These are phyloP conservation scores for Aspergillus olivimuriae DNA, from an alignment of 495 filamentous ascomycete species.

Conservation along the genomic window DNA sequence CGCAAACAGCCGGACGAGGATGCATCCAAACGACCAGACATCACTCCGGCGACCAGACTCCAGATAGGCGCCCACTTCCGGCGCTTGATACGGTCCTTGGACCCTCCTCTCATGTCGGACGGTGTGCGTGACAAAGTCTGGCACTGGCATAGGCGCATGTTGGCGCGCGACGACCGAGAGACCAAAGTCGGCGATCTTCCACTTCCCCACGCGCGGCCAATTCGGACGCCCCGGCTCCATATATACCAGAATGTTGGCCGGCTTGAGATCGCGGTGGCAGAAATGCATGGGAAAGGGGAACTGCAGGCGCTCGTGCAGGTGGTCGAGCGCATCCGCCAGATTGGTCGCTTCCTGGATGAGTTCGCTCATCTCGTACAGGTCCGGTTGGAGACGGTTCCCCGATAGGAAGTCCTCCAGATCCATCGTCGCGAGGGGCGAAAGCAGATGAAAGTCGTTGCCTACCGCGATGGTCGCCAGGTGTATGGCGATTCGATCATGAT, in stretches of 20 bases:
- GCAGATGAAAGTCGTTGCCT: slow-evolving; percentile 9
- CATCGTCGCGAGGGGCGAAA: slow-evolving; percentile 9
- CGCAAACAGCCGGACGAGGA: slow-evolving; percentile 11
- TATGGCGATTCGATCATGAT: slow-evolving; percentile 5
- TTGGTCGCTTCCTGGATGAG: slow-evolving; percentile 3
- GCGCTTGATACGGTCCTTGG: slow-evolving; percentile 11
- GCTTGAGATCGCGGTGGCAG: slow-evolving; percentile 20
- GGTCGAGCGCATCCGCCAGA: slow-evolving; percentile 14
- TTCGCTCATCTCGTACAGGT: neutral
- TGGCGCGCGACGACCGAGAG: slow-evolving; percentile 11
- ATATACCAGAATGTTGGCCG: slow-evolving; percentile 18
- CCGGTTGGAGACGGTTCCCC: neutral
- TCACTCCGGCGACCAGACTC: slow-evolving; percentile 13
- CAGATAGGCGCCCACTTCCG: slow-evolving; percentile 5
- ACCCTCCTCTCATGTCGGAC: neutral
- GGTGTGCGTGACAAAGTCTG: neutral
- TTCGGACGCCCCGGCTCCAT: neutral
- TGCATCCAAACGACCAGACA: slow-evolving; percentile 18
- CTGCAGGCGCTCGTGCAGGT: slow-evolving; percentile 10
- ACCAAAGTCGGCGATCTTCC: slow-evolving; percentile 24
- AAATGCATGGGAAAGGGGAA: neutral
- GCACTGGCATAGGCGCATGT: neutral
- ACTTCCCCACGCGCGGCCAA: slow-evolving; percentile 9
- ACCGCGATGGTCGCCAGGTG: slow-evolving; percentile 9
- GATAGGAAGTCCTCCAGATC: slow-evolving; percentile 11